Percentiles rank a stretch among this genome's conserved stretches.
Evolutionary conservation across 805 yeast genomes (phyloP).

Genomic region (Wickerhamomyces chaumierensis): DNA sequence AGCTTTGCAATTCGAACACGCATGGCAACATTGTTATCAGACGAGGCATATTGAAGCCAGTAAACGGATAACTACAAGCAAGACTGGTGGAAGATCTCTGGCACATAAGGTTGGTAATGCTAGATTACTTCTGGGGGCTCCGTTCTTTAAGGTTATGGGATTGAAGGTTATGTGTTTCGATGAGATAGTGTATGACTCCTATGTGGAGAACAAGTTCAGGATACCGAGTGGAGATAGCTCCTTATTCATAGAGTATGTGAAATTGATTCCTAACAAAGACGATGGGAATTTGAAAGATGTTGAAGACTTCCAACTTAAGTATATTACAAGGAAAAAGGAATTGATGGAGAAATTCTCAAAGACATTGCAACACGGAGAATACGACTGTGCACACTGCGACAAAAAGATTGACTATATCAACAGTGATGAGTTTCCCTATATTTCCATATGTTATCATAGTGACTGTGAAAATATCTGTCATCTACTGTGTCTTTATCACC

Average conservation of each 20-base stretch:
- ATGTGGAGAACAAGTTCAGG: constrained; percentile 15
- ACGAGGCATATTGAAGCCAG: constrained; percentile 45
- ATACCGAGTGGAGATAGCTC: constrained; percentile 4
- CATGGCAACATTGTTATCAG: constrained; percentile 64
- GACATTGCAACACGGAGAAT: constrained; percentile 15
- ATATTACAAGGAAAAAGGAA: constrained; percentile 6
- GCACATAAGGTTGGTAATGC: constrained; percentile 38
- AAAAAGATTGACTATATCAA: constrained; percentile 24
- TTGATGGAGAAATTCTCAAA: constrained; percentile 8
- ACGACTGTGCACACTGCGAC: constrained; percentile 23
- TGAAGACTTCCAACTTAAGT: constrained; percentile 14
- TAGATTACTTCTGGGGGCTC: constrained; percentile 29
- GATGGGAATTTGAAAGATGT: constrained; percentile 18
- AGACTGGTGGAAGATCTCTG: constrained; percentile 28
- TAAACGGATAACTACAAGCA: constrained; percentile 26
- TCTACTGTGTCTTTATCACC: constrained; percentile 26
- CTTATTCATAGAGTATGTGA: constrained; percentile 2
- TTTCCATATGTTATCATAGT: constrained; percentile 23
- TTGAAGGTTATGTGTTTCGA: constrained; percentile 36
- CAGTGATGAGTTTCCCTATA: constrained; percentile 20
- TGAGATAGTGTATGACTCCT: constrained; percentile 12
- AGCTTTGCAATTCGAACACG: constrained; percentile 77
- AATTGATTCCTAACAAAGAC: constrained; percentile 3
- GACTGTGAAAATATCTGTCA: constrained; percentile 26
- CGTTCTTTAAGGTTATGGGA: constrained; percentile 33